Evolutionary conservation across 2,329 filamentous ascomycete genomes (phyloP), one percentile per base, ranked within the genome.

Genomic region (Coniochaeta sp.): DNA sequence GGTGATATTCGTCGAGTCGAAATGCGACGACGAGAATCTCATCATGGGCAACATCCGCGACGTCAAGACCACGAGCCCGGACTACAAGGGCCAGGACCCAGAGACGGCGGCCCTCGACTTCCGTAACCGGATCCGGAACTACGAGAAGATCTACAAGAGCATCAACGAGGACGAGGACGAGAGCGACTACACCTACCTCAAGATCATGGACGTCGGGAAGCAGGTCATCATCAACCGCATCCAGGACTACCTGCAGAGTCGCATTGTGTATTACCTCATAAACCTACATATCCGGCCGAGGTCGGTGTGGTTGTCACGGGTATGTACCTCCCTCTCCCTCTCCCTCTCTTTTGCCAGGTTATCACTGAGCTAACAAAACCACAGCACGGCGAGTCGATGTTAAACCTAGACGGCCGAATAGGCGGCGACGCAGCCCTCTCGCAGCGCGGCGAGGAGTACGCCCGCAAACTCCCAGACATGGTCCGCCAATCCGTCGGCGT

Each of bases 11-110:
- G 94, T 99, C 47, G 94, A 99, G 75, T 95, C 89, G 60, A 95
- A 94, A 66, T 99, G 94, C 67, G 92, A 99, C 65, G 86, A 96
- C 60, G 91, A 97, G 67, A 87, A 92, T 42, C 75, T 97, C 58
- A 96, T 99, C 72, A 96, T 96, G 91, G 89, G 85, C 75, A 99
- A 99, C 69, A 96, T 99, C 59, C 83, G 91, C 58, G 91, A 96
- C 65, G 94, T 99, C 63, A 99, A 99, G 78, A 92, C 91, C 2
- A 95, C 90, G 24, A 95, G 89, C 52, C 94, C 94, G 1, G 94
- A 99, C 71, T 99, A 99, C 67, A 76, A 84, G 53, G 94, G 91
- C 51, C 91, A 96, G 68, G 94, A 99, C 65, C 94, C 94, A 1
- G 94, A 99, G 67, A 77, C 82, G 54, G 94, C 94, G 3, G 94